Evolutionary conservation across 495 filamentous ascomycete genomes (phyloP).

Genomic region (Schizothecium vesticola): DNA sequence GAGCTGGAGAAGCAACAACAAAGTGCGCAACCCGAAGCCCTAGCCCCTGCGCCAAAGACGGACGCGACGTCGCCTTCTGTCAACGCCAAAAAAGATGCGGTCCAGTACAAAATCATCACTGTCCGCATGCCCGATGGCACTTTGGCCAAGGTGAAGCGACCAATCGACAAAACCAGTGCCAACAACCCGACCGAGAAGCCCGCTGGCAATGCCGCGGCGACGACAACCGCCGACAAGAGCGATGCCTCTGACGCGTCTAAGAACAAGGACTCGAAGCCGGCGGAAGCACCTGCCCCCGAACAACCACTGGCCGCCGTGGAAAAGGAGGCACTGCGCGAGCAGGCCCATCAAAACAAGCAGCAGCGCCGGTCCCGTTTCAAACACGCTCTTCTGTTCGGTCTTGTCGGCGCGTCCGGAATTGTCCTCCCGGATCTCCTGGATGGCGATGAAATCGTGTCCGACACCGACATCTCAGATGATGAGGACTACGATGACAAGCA

Average conservation of each 20-base stretch:
- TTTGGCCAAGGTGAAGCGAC: constrained; percentile 5
- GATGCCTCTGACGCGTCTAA: not conserved
- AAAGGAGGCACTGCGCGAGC: not conserved
- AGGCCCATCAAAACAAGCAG: constrained; percentile 1
- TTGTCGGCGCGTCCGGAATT: not conserved
- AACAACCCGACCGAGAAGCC: not conserved
- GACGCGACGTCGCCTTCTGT: not conserved
- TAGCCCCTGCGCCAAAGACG: not conserved
- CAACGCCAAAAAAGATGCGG: not conserved
- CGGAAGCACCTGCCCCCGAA: not conserved
- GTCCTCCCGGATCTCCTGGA: constrained; percentile 3
- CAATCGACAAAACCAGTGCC: not conserved
- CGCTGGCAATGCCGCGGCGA: not conserved
- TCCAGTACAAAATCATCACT: constrained; percentile 6
- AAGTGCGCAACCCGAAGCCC: not conserved
- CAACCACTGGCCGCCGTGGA: not conserved
- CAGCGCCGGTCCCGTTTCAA: not conserved
- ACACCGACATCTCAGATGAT: constrained; percentile 1
- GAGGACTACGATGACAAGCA: not conserved
- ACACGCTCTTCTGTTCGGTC: not conserved
- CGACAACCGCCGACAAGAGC: not conserved
- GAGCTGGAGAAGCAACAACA: constrained; percentile 4
- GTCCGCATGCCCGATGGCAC: constrained; percentile 8
- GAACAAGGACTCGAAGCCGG: not conserved
- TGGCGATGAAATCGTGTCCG: constrained; percentile 4